phyloP scores from a whole-genome alignment of 176 grass and related monocot species.

The Oryza longistaminata region DNA sequence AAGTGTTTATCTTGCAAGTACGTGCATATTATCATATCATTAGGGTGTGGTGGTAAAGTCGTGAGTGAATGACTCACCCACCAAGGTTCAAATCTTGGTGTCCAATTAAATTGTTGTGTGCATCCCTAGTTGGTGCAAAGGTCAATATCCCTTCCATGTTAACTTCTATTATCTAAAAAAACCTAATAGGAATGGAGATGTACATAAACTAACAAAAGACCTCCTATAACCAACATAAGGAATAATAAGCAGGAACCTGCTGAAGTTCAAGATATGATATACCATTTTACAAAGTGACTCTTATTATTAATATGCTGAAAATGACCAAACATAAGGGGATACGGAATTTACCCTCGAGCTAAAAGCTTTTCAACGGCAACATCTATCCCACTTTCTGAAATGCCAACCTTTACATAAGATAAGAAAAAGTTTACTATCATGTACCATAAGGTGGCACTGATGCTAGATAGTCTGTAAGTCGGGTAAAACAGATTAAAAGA shows the following conservation, averaged over 20 bases:
- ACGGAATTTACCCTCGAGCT: slow-evolving; percentile 67
- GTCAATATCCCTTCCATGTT: background rate
- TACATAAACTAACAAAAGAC: slow-evolving; percentile 5
- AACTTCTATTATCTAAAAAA: background rate
- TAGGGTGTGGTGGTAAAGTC: background rate
- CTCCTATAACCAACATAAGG: slow-evolving; percentile 2
- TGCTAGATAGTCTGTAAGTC: background rate
- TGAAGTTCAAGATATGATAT: background rate
- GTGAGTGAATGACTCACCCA: background rate
- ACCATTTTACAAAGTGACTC: background rate
- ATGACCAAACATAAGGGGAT: slow-evolving; percentile 4
- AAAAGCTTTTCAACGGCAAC: slow-evolving; percentile 80
- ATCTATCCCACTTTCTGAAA: slow-evolving; percentile 91
- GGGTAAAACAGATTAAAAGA: slow-evolving; percentile 3
- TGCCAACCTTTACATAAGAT: slow-evolving; percentile 74
- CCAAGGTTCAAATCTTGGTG: no score
- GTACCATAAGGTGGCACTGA: slow-evolving; percentile 7
- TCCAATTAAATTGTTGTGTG: background rate
- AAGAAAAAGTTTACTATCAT: slow-evolving; percentile 8
- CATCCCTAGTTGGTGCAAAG: background rate
- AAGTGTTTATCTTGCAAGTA: background rate
- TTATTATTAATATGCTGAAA: slow-evolving; percentile 28
- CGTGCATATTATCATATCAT: background rate
- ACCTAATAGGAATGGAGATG: background rate
- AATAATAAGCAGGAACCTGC: slow-evolving; percentile 1